phyloP scores from a whole-genome alignment of 75 land plant species.

The Ceratopteris richardii region DNA sequence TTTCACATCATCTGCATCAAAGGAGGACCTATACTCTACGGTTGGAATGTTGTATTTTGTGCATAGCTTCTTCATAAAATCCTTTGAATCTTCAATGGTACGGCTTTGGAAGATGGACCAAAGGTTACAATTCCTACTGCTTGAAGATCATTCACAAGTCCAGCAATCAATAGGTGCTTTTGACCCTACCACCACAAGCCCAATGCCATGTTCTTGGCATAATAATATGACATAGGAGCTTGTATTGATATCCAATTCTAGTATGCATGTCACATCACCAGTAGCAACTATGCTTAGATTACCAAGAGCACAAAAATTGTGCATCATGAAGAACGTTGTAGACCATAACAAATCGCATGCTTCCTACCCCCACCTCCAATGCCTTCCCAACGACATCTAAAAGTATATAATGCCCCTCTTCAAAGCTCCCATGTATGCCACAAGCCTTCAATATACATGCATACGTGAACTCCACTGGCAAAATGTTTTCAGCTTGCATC shows the following conservation, averaged over 20 bases:
- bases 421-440: no score
- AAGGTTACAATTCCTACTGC: conserved; percentile 76
- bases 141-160: conserved; percentile 73
- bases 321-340: conserved; percentile 74
- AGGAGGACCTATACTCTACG: conserved; percentile 80
- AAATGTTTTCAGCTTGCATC: no score
- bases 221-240: conserved; percentile 58
- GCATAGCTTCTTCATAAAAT: conserved; percentile 89
- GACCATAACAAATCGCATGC: conserved; percentile 84
- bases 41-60: conserved; percentile 91
- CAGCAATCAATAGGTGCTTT: conserved; percentile 91
- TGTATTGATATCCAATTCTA: conserved; percentile 51
- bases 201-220: conserved; percentile 58
- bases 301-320: conserved; percentile 95
- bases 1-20: conserved; percentile 56
- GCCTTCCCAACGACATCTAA: no score
- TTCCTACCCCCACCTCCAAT: conserved; percentile 95
- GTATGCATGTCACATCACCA: conserved; percentile 77
- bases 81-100: conserved; percentile 90
- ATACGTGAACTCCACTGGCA: no score
- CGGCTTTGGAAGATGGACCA: conserved; percentile 93
- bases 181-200: conserved; percentile 87
- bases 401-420: no score
- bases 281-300: conserved; percentile 80
- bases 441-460: no score